Percentiles rank a stretch among this genome's conserved stretches.
These are phyloP conservation scores for Ustilago loliicola DNA, from an alignment of 1,284 basidiomycete genomes.

Conservation along the genomic window DNA sequence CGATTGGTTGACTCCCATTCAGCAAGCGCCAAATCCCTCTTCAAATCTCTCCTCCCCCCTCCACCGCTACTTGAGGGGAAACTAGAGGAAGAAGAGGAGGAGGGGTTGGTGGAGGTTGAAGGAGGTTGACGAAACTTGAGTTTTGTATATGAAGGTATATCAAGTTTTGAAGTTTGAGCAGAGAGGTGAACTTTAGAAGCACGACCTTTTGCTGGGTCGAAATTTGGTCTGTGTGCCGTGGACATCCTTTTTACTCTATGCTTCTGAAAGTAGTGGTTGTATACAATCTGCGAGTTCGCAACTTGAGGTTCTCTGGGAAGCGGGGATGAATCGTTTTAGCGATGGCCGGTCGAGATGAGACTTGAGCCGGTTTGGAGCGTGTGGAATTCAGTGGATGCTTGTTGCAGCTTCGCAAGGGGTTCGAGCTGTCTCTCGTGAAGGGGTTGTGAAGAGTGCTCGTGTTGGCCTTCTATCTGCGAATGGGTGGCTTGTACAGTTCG, in stretches of 20 bases:
- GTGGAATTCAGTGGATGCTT: too few relatives aligned
- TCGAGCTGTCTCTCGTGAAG: too few relatives aligned
- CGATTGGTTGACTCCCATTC: conserved; percentile 54
- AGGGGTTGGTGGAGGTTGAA: conserved; percentile 15
- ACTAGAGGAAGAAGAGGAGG: conserved; percentile 1
- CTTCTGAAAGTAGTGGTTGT: background rate
- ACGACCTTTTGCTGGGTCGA: conserved; percentile 61
- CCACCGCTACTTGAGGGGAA: too few relatives aligned
- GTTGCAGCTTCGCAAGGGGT: too few relatives aligned
- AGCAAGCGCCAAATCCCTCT: conserved; percentile 55
- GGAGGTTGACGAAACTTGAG: conserved; percentile 66
- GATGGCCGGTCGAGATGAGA: too few relatives aligned
- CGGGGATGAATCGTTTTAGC: too few relatives aligned
- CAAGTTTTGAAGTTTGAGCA: conserved; percentile 24
- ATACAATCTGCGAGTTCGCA: background rate
- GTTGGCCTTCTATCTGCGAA: too few relatives aligned
- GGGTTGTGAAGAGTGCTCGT: too few relatives aligned
- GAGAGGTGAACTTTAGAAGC: conserved; percentile 52
- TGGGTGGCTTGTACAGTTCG: too few relatives aligned
- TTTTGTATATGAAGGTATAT: conserved; percentile 61
- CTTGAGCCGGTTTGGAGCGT: too few relatives aligned
- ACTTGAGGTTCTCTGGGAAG: background rate
- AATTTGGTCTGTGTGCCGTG: conserved; percentile 67
- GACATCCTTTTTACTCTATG: conserved; percentile 44
- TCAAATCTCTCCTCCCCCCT: conserved; percentile 53